These are phyloP conservation scores for Exophiala bonariae DNA, from an alignment of 2,329 filamentous ascomycete genomes.

Conservation along the genomic window DNA sequence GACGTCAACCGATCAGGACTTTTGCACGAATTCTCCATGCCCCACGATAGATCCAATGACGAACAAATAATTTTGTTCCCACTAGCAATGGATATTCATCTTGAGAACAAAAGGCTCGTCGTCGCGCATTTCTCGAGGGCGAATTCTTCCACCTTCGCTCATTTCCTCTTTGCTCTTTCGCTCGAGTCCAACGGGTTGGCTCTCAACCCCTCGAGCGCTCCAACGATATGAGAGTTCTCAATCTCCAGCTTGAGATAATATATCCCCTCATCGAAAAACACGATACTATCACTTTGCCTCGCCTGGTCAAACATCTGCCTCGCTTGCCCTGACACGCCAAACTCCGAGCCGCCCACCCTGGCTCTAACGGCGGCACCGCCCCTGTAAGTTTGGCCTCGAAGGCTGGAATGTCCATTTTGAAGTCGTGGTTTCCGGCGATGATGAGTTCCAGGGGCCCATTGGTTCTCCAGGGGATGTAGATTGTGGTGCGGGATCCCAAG, in stretches of 20 bases:
- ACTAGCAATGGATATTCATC: conserved; percentile 33
- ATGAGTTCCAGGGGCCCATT: conserved; percentile 53
- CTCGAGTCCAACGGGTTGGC: conserved; percentile 8
- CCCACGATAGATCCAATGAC: conserved; percentile 61
- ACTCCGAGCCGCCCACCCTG: conserved; percentile 35
- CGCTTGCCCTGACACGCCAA: conserved; percentile 42
- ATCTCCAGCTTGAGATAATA: conserved; percentile 45
- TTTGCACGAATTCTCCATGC: conserved; percentile 42
- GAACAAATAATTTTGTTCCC: conserved; percentile 57
- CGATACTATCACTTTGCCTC: conserved; percentile 39
- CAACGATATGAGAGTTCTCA: not conserved
- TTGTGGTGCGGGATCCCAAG: conserved; percentile 41
- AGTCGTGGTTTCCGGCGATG: conserved; percentile 59
- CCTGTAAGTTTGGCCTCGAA: conserved; percentile 40
- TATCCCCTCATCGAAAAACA: conserved; percentile 53
- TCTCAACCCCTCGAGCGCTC: conserved; percentile 13
- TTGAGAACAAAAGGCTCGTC: conserved; percentile 43
- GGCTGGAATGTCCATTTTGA: conserved; percentile 38
- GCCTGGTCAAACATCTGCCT: conserved; percentile 42
- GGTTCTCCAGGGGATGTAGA: conserved; percentile 45
- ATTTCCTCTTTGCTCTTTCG: conserved; percentile 5
- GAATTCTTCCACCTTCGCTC: conserved; percentile 7
- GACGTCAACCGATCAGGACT: conserved; percentile 56
- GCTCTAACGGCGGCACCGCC: conserved; percentile 30
- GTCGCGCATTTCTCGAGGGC: conserved; percentile 32